Percentiles rank a stretch among this genome's conserved stretches.
phyloP scores from a whole-genome alignment of 306 rosid species.

The Mucuna pruriens region DNA sequence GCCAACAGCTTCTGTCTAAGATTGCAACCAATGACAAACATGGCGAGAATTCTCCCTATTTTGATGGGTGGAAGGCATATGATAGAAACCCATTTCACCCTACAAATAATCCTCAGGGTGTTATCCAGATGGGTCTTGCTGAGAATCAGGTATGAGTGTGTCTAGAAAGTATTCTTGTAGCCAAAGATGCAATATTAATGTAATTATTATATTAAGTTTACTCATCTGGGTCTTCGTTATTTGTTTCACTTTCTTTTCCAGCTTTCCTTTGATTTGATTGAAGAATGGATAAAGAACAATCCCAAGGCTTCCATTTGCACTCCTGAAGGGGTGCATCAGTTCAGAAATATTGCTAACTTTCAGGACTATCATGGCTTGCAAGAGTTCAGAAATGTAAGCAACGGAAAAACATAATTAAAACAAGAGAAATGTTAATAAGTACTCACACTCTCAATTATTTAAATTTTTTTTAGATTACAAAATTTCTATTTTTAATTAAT shows the following conservation, averaged over 20 bases:
- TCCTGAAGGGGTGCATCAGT: conserved; percentile 64
- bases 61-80: conserved; percentile 92
- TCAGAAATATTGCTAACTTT: conserved; percentile 69
- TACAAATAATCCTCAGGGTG: conserved; percentile 66
- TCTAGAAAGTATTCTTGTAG: background rate
- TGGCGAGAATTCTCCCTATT: conserved; percentile 83
- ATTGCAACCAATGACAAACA: conserved; percentile 77
- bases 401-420: background rate
- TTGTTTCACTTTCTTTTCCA: conserved; percentile 29
- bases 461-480: too few relatives aligned
- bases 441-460: too few relatives aligned
- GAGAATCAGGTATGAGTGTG: conserved; percentile 73
- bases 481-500: too few relatives aligned
- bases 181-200: background rate
- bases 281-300: conserved; percentile 74
- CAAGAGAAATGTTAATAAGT: background rate
- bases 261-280: conserved; percentile 67
- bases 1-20: conserved; percentile 57
- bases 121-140: conserved; percentile 95
- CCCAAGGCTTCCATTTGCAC: conserved; percentile 87
- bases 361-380: conserved; percentile 91
- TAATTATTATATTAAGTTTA: background rate
- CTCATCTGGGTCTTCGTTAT: background rate
- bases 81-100: conserved; percentile 78
- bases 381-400: conserved; percentile 68